Evolutionary conservation across 129 eudicot species (phyloP), one percentile per base, ranked within the genome.

Genomic region (Escallonia rubra): DNA sequence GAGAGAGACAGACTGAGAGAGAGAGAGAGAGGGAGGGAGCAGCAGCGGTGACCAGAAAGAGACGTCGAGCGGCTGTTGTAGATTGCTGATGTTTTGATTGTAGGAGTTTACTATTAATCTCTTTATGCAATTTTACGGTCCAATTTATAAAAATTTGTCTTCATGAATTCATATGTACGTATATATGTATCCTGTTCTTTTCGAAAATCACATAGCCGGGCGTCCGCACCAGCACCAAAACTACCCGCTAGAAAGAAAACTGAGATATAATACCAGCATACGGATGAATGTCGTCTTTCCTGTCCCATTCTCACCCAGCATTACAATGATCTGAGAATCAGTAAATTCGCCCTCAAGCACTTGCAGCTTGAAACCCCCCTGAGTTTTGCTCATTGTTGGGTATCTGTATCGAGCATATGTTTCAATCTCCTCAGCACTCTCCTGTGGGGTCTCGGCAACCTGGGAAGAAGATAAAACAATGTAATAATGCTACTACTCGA

Each of bases 231-330:
- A 7, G 6, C 54, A 45, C 13, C 34, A 23, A 12, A 43, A 13
- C 13, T 61, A 10, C 8, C 15, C 43, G 5, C 41, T 15, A 7
- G 10, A 40, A 41, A 38, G 65, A 65, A 41, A 43, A 45, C 14
- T 39, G 7, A 14, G 10, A 57, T 2, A 48, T 51, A 38, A 14
- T 81, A 87, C 90, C 95, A 87, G 83, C 87, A 87, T 81, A 34
- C 86, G 72, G 44, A 81, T 84, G 61, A 87, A 87, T n/a, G 90
- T 81, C 3, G 88, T 81, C 81, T 87, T 84, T 48, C 88, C 86
- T 5, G 90, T 81, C 14, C 84, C 95, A 77, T 87, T 87, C 79
- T 87, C 86, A 63, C 85, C 89, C 74, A 87, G 79, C 95, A 87
- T 87, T 57, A 87, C 95, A 71, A 84, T 57, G 44, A 81, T 87